Evolutionary conservation across 306 rosid species (phyloP).

Genomic region (Glycine latifolia): DNA sequence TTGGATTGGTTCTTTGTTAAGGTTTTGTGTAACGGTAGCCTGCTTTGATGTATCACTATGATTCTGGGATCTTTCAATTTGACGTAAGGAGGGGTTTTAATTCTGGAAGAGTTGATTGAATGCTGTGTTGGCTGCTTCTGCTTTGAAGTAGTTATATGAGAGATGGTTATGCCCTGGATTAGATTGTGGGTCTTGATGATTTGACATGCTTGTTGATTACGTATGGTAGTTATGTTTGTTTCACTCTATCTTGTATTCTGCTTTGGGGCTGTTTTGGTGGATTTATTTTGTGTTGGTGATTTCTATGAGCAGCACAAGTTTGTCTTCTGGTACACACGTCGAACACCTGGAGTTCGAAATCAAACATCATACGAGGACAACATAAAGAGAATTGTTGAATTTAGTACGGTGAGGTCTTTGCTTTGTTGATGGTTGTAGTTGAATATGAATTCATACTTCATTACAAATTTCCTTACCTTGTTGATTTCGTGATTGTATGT

Average conservation of each 20-base stretch:
- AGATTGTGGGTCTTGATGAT: slow-evolving; percentile 10
- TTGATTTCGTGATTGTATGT: slow-evolving; percentile 3
- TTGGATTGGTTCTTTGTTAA: not conserved
- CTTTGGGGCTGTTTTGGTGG: not conserved
- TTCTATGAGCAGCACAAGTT: slow-evolving; percentile 68
- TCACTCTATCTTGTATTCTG: not conserved
- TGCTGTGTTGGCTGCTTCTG: not conserved
- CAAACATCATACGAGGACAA: slow-evolving; percentile 89
- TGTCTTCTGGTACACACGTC: slow-evolving; percentile 95
- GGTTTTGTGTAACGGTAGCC: slow-evolving; percentile 2
- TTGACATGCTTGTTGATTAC: slow-evolving; percentile 17
- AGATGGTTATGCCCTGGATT: slow-evolving; percentile 6
- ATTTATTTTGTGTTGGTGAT: slow-evolving; percentile 33
- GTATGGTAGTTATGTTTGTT: slow-evolving; percentile 14
- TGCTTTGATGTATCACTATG: slow-evolving; percentile 26
- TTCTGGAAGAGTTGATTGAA: slow-evolving; percentile 18
- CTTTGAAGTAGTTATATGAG: not conserved
- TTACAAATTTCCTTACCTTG: slow-evolving; percentile 27
- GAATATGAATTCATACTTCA: slow-evolving; percentile 1
- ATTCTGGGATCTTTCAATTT: not conserved
- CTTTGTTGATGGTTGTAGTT: slow-evolving; percentile 3
- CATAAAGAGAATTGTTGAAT: slow-evolving; percentile 87
- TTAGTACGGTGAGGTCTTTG: slow-evolving; percentile 72
- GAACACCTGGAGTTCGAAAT: slow-evolving; percentile 83
- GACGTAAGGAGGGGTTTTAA: not conserved